Conservation (phyloP, 148 eudicot species). For the Silene latifolia region DNA sequence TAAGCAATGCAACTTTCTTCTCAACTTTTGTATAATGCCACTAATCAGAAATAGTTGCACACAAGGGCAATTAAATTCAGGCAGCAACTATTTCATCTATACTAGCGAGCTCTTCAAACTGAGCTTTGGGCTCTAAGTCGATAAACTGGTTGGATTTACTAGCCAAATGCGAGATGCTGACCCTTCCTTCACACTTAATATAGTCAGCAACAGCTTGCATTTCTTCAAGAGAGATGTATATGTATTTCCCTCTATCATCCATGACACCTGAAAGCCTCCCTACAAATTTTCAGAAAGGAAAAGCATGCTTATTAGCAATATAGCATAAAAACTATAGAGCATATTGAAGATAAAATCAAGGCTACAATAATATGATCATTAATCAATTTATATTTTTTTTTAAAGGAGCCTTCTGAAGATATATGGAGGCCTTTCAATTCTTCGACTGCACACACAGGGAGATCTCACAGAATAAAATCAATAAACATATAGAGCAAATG, state of each 20-base stretch:
- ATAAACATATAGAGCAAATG: not conserved
- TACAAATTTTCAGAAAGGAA: conserved; percentile 19
- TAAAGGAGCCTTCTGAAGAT: not conserved
- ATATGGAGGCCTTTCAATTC: not conserved
- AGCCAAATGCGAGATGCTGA: conserved; percentile 89
- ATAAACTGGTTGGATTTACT: conserved; percentile 97
- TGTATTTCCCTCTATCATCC: conserved; percentile 98
- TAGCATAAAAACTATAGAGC: not conserved
- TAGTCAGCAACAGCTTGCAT: conserved; percentile 98
- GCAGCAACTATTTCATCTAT: conserved; percentile 57
- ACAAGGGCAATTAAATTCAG: conserved; percentile 26
- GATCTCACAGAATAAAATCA: not conserved
- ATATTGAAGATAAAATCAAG: not conserved
- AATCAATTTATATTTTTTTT: not conserved
- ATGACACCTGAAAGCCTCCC: conserved; percentile 96
- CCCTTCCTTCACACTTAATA: conserved; percentile 82
- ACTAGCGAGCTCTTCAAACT: conserved; percentile 48
- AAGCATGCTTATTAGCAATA: not conserved
- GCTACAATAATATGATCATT: not conserved
- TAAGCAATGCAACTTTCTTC: not conserved
- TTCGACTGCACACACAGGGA: not conserved
- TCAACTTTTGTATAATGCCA: not conserved
- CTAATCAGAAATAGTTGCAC: not conserved
- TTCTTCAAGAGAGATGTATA: conserved; percentile 92
- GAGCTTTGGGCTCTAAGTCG: conserved; percentile 81